Percentiles rank a stretch among this genome's conserved stretches.
phyloP scores from a whole-genome alignment of 768 basidiomycete species.

The Rhizopogon sp. region DNA sequence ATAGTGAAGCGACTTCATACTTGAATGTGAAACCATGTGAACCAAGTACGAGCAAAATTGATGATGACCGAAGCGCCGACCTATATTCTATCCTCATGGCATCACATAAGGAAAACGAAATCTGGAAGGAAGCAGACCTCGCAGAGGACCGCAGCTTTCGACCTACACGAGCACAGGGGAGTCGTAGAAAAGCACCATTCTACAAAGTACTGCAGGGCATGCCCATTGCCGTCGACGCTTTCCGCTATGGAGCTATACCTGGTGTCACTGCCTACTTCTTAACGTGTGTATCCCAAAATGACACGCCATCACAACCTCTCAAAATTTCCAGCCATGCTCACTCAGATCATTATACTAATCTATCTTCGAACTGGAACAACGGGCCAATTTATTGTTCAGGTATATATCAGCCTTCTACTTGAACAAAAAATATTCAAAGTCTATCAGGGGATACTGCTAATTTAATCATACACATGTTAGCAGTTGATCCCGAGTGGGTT shows the following conservation, averaged over 20 bases:
- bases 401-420: constrained; percentile 7
- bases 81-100: constrained; percentile 87
- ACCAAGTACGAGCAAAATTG: neutral
- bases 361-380: constrained; percentile 81
- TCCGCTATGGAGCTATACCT: constrained; percentile 89
- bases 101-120: constrained; percentile 73
- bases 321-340: constrained; percentile 74
- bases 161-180: constrained; percentile 40
- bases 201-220: constrained; percentile 95
- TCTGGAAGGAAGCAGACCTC: constrained; percentile 77
- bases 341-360: constrained; percentile 93
- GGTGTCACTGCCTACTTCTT: constrained; percentile 87
- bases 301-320: constrained; percentile 7
- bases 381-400: constrained; percentile 95
- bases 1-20: neutral
- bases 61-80: constrained; percentile 14
- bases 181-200: constrained; percentile 80
- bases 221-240: constrained; percentile 98
- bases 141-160: constrained; percentile 45
- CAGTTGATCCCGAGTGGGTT: constrained; percentile 87
- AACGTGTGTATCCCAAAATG: constrained; percentile 46
- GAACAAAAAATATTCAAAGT: neutral
- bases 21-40: neutral
- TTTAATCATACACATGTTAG: constrained; percentile 86
- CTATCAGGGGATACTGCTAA: constrained; percentile 74